A percentile compares a stretch with the other conserved stretches of the same genome.
Evolutionary conservation across 2,329 filamentous ascomycete genomes (phyloP).

Genomic region (Pestalotiopsis sp.): DNA sequence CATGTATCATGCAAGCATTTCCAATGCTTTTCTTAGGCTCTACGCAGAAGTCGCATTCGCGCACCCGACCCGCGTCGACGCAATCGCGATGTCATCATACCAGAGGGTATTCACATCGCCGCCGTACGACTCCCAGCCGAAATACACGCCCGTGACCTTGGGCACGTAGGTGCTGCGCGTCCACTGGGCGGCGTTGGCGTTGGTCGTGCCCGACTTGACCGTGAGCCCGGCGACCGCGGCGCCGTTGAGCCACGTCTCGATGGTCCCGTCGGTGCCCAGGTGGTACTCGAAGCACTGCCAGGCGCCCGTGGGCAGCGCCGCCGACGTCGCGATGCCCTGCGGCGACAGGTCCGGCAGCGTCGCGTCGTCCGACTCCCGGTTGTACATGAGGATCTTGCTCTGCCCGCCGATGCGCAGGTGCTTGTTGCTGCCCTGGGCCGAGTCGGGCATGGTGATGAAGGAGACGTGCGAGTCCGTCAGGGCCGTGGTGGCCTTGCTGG

Average conservation of each 20-base stretch:
- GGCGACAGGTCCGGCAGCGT: slow-evolving; percentile 64
- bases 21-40: neutral
- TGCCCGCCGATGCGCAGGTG: slow-evolving; percentile 65
- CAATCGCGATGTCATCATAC: slow-evolving; percentile 62
- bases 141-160: slow-evolving; percentile 58
- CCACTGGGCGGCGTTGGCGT: slow-evolving; percentile 57
- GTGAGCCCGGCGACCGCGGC: slow-evolving; percentile 54
- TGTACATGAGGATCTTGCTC: slow-evolving; percentile 64
- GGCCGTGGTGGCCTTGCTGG: slow-evolving; percentile 57
- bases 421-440: slow-evolving; percentile 56
- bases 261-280: slow-evolving; percentile 56
- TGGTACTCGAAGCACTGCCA: slow-evolving; percentile 68
- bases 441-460: slow-evolving; percentile 67
- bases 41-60: neutral
- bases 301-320: slow-evolving; percentile 47
- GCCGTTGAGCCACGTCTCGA: slow-evolving; percentile 64
- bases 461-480: slow-evolving; percentile 62
- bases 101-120: slow-evolving; percentile 63
- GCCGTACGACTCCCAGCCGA: slow-evolving; percentile 66
- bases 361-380: slow-evolving; percentile 64
- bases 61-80: slow-evolving; percentile 52
- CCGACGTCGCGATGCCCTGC: slow-evolving; percentile 58
- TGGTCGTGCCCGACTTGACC: slow-evolving; percentile 45
- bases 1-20: neutral
- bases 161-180: slow-evolving; percentile 50